A percentile compares a stretch with the other conserved stretches of the same genome.
phyloP scores from a whole-genome alignment of 306 rosid species.

The Malus sylvestris region DNA sequence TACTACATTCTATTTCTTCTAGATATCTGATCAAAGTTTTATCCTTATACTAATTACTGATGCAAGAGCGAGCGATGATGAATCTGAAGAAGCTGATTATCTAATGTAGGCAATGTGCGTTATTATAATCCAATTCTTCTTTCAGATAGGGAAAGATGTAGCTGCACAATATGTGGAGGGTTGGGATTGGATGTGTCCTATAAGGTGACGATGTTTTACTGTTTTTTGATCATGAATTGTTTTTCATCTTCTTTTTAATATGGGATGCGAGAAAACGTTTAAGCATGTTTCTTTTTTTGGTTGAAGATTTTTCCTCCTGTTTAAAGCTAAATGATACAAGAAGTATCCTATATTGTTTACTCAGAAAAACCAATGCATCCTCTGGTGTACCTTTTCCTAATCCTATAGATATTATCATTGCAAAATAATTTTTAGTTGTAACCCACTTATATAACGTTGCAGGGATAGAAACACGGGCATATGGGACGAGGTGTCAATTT shows the following conservation, averaged over 20 bases:
- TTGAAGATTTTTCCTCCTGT: neutral
- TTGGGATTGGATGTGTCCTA: constrained; percentile 98
- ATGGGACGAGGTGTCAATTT: constrained; percentile 92
- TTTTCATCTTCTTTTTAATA: neutral
- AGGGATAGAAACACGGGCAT: constrained; percentile 72
- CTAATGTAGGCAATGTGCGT: constrained; percentile 24
- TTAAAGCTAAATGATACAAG: neutral
- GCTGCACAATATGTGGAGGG: constrained; percentile 91
- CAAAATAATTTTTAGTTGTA: no score
- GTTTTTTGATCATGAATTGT: no score
- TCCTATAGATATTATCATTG: no score
- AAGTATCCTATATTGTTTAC: no score
- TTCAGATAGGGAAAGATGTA: constrained; percentile 92
- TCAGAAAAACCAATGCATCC: no score
- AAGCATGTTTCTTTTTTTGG: neutral
- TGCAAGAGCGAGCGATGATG: constrained; percentile 9
- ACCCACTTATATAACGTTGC: no score
- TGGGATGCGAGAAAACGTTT: neutral
- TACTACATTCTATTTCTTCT: neutral
- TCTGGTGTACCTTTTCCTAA: no score
- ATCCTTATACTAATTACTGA: neutral
- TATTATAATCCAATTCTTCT: constrained; percentile 14
- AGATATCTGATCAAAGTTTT: no score
- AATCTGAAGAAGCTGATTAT: neutral
- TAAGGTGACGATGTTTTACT: constrained; percentile 56